Base-by-base conservation (phyloP, 305 asterid species). In the Andrographis paniculata region DNA sequence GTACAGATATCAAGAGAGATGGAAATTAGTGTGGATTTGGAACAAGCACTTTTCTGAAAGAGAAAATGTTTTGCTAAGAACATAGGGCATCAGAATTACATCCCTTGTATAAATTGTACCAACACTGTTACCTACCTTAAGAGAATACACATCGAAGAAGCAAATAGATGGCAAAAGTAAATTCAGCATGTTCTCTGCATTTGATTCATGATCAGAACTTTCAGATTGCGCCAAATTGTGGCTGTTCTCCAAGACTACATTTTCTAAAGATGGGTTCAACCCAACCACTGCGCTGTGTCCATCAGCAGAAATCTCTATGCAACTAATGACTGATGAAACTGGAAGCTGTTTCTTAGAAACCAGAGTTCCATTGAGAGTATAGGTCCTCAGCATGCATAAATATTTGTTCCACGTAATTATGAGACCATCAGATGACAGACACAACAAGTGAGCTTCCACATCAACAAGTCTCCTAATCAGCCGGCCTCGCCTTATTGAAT, bases 261-360 rank as follows among this genome's bases (percentile, higher is more conserved):
- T 77, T 53, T 79, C 84, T 55, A 50, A 42, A 45, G 81, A 79
- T 20, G 76, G 77, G 69, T 84, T 92, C 38, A 92, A 59, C 55
- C 94, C 99, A 48, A 92, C 73, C 71, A 92, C 68, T 56, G 85
- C 93, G 65, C 67, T 73, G 48, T 46, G 70, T 19, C 99, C 95
- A 69, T 92, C 99, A 18, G 61, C 61, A 68, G 97, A 84, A 63
- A 84, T 78, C 77, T 92, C 94, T 60, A 92, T 77, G 77, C 97
- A 84, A 71, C 84, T 72, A 58, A 92, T 41, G 62, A 58, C 67
- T 4, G 93, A 77, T 22, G 77, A 67, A 42, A 52, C 36, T 10
- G 97, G 87, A 62, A 92, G 91, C 38, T 58, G 74, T 37, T 73
- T 62, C 68, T 42, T 70, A 53, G 87, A 80, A 57, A 87, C 58